Evolutionary conservation across 1,139 yeast species (phyloP).

Genomic region (Taphrina wiesneri): DNA sequence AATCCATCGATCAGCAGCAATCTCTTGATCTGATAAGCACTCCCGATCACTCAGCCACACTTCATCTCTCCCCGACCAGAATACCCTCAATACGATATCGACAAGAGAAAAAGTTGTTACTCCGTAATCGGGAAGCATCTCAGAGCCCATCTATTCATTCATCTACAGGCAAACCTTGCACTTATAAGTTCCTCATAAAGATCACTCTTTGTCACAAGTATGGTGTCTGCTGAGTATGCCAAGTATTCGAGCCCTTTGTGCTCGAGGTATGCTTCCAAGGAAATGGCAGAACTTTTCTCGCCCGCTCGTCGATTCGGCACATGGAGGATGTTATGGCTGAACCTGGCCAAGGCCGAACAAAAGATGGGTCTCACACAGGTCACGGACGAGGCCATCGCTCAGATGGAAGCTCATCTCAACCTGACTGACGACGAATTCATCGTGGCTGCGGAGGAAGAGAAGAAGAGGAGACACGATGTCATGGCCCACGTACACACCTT

Average conservation of each 20-base stretch:
- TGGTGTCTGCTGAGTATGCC: constrained; percentile 28
- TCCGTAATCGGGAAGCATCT: neutral
- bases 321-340: constrained; percentile 97
- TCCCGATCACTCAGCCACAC: neutral
- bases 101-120: neutral
- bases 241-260: constrained; percentile 84
- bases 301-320: constrained; percentile 92
- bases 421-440: constrained; percentile 92
- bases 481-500: constrained; percentile 98
- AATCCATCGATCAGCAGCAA: neutral
- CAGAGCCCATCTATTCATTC: neutral
- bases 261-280: constrained; percentile 95
- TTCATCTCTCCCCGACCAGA: neutral
- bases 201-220: neutral
- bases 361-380: constrained; percentile 81
- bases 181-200: neutral
- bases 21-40: neutral
- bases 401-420: constrained; percentile 72
- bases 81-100: neutral
- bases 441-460: constrained; percentile 88
- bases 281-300: constrained; percentile 91
- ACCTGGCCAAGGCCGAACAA: constrained; percentile 92
- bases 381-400: constrained; percentile 85
- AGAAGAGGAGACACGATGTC: constrained; percentile 97
- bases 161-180: neutral